These are phyloP conservation scores for Pestalotiopsis sp. DNA, from an alignment of 2,329 filamentous ascomycete species.

Conservation along the genomic window DNA sequence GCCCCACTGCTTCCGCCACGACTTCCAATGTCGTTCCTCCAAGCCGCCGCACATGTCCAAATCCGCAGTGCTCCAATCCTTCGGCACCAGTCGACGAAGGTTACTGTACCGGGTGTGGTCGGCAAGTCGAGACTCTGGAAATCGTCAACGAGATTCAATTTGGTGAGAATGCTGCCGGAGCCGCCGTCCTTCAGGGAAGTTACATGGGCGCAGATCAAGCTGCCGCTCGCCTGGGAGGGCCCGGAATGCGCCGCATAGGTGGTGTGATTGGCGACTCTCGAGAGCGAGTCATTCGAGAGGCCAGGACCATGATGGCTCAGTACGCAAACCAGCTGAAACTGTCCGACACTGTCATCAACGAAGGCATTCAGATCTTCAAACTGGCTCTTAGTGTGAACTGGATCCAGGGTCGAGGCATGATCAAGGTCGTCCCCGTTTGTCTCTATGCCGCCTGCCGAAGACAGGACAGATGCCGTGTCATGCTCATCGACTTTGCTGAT, in stretches of 20 bases:
- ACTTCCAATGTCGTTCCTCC: conserved; percentile 28
- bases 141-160: conserved; percentile 93
- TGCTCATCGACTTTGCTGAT: conserved; percentile 96
- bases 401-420: conserved; percentile 82
- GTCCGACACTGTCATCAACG: conserved; percentile 64
- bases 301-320: conserved; percentile 61
- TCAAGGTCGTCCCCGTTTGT: conserved; percentile 86
- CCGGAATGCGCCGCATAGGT: conserved; percentile 62
- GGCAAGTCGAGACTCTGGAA: conserved; percentile 80
- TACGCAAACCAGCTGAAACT: conserved; percentile 63
- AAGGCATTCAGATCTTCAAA: conserved; percentile 74
- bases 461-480: conserved; percentile 77
- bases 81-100: conserved; percentile 59
- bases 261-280: conserved; percentile 56
- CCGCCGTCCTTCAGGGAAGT: conserved; percentile 87
- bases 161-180: conserved; percentile 82
- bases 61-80: conserved; percentile 62
- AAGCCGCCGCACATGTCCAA: conserved; percentile 53
- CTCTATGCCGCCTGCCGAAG: conserved; percentile 87
- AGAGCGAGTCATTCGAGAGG: conserved; percentile 63
- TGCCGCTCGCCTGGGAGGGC: conserved; percentile 69
- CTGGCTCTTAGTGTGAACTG: conserved; percentile 76
- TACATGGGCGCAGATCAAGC: conserved; percentile 86
- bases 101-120: conserved; percentile 83
- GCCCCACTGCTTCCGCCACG: conserved; percentile 18